phyloP scores from a whole-genome alignment of 2,329 filamentous ascomycete genomes.

The Bipolaris zeicola region DNA sequence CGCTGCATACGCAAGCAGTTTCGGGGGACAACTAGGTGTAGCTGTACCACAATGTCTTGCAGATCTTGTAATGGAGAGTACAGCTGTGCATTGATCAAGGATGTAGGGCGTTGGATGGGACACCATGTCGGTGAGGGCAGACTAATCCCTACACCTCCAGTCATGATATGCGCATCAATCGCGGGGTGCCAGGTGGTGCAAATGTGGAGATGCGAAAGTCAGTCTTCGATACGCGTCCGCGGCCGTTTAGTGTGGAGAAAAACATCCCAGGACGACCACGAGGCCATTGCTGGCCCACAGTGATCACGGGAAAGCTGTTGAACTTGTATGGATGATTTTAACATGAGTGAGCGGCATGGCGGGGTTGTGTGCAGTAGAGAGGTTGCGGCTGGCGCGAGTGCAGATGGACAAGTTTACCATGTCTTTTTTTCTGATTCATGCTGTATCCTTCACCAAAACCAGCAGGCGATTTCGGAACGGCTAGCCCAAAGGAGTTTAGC shows the following conservation, averaged over 20 bases:
- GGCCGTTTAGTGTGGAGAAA: constrained; percentile 4
- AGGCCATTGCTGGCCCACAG: neutral
- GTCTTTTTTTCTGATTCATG: neutral
- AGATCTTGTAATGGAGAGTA: neutral
- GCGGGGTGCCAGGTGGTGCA: constrained; percentile 9
- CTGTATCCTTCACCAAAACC: neutral
- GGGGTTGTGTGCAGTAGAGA: neutral
- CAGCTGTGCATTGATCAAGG: neutral
- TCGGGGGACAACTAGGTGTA: neutral
- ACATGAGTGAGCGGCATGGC: neutral
- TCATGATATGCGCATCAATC: constrained; percentile 4
- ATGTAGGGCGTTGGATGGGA: neutral
- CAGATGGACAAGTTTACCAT: constrained; percentile 3
- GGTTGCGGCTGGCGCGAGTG: neutral
- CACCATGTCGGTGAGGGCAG: constrained; percentile 10
- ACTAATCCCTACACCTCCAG: constrained; percentile 4
- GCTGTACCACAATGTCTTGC: neutral
- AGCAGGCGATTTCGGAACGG: constrained; percentile 1
- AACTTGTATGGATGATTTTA: neutral
- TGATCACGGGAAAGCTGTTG: neutral
- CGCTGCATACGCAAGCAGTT: constrained; percentile 4
- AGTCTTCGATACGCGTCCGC: constrained; percentile 2
- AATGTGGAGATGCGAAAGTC: constrained; percentile 6
- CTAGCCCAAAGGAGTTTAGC: neutral
- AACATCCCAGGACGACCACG: neutral